Percentiles rank a stretch among this genome's conserved stretches.
Evolutionary conservation across 163 green algal species (phyloP).

Genomic region (Prototheca cutis): DNA sequence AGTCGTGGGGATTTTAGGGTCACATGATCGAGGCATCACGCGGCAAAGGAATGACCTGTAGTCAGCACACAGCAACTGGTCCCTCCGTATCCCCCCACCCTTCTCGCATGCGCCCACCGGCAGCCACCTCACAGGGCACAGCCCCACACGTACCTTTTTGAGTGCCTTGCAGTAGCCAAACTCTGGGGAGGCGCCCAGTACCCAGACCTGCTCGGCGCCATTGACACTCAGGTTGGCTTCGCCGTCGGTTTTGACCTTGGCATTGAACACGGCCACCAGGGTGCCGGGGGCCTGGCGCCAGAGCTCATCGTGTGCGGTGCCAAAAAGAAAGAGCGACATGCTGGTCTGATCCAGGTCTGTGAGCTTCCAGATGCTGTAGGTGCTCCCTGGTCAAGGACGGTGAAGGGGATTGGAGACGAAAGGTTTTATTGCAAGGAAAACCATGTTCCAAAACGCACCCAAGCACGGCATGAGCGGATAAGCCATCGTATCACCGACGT

Average conservation of each 20-base stretch:
- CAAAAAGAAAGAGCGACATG: conserved; percentile 44
- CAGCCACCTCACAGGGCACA: background rate
- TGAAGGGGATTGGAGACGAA: background rate
- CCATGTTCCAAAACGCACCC: too few relatives aligned
- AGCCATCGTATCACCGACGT: too few relatives aligned
- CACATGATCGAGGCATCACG: background rate
- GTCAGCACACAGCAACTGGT: background rate
- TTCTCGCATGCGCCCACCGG: too few relatives aligned
- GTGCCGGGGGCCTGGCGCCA: conserved; percentile 39
- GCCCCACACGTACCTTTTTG: conserved; percentile 24
- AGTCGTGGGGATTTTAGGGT: background rate
- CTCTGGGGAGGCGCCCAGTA: conserved; percentile 36
- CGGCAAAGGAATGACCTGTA: background rate
- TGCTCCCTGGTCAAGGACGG: conserved; percentile 8
- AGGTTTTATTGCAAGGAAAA: background rate
- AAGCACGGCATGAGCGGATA: too few relatives aligned
- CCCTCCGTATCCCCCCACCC: too few relatives aligned
- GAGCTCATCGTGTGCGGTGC: conserved; percentile 28
- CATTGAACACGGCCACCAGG: conserved; percentile 34
- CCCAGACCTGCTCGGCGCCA: conserved; percentile 9
- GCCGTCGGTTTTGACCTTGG: conserved; percentile 21
- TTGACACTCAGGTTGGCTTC: conserved; percentile 30
- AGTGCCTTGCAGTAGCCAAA: conserved; percentile 43
- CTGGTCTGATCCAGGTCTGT: conserved; percentile 34
- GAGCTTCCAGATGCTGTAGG: conserved; percentile 41